These are phyloP conservation scores for Paracorniculantispora psalliotae DNA, from an alignment of 2,329 filamentous ascomycete species.

Conservation along the genomic window DNA sequence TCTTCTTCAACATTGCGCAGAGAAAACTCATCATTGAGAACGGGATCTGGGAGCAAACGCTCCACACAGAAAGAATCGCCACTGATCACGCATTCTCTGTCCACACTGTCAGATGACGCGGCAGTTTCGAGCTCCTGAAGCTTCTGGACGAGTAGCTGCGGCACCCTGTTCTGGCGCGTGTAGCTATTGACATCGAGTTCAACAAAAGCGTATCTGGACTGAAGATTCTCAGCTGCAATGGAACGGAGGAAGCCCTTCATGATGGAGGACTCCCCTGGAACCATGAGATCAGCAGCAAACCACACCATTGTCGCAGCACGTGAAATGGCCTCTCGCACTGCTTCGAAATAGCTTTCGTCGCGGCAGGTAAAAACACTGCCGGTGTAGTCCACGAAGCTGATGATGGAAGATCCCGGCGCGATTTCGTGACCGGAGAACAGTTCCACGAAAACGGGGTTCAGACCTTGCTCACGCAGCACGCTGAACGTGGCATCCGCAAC, in stretches of 20 bases:
- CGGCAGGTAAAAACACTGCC: constrained; percentile 7
- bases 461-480: neutral
- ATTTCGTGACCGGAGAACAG: neutral
- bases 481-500: neutral
- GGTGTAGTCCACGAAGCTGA: constrained; percentile 1
- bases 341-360: neutral
- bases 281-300: neutral
- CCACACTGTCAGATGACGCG: neutral
- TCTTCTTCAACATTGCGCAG: constrained; percentile 5
- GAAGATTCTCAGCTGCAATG: constrained; percentile 1
- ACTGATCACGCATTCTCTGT: neutral
- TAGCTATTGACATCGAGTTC: neutral
- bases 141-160: neutral
- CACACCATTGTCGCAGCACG: neutral
- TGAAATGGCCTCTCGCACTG: neutral
- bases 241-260: constrained; percentile 8
- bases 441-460: neutral
- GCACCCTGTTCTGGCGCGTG: neutral
- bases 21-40: neutral
- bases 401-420: neutral
- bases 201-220: constrained; percentile 8
- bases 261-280: constrained; percentile 6
- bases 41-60: neutral
- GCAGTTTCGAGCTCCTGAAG: neutral
- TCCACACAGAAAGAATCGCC: neutral